Base-by-base conservation (phyloP, 441 rosid species). In the Adansonia grandidieri region DNA sequence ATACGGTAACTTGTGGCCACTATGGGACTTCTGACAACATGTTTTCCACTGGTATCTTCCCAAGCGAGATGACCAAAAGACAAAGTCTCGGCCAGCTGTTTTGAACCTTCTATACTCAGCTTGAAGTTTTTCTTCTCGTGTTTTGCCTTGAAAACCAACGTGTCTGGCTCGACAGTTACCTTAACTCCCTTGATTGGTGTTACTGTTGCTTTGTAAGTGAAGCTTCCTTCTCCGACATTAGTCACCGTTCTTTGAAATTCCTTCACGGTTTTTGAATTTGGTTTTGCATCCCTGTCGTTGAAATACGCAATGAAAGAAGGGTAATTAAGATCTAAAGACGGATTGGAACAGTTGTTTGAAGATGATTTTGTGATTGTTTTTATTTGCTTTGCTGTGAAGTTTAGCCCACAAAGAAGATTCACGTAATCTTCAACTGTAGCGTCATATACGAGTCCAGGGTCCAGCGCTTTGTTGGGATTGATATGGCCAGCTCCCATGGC, bases 221-320 rank as follows among this genome's bases (percentile, higher is more conserved):
- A 63, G 0, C 17, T 47, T 54, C 73, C 89, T 0, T 72, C 85
- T 54, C 81, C 86, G 1, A 86, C 77, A 71, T 80, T 76, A 0
- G 89, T 90, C 83, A 88, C 81, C 0, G 92, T 90, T 76, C 92
- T 81, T 2, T 62, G 76, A 76, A 88, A 90, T 71, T 81, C 86
- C 8, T 53, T 81, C 9, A 62, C 78, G 0, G 45, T 64, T 19
- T 9, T 73, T 15, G 73, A 40, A 32, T 47, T 14, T 4, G 53
- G 20, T 28, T 76, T 64, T 1, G 80, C 57, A 17, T 45, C 75
- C 6, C 76, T 64, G 9, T 62, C n/a, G 4, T 48, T 65, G 57
- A 82, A 84, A 58, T 64, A 79, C 11, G 83, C 82, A 24, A 86
- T 80, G 47, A 84, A 86, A 40, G 88, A 84, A 73, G 85, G 86